Base-by-base conservation (phyloP, 176 grass and related monocot species). In the Musa schizocarpa region DNA sequence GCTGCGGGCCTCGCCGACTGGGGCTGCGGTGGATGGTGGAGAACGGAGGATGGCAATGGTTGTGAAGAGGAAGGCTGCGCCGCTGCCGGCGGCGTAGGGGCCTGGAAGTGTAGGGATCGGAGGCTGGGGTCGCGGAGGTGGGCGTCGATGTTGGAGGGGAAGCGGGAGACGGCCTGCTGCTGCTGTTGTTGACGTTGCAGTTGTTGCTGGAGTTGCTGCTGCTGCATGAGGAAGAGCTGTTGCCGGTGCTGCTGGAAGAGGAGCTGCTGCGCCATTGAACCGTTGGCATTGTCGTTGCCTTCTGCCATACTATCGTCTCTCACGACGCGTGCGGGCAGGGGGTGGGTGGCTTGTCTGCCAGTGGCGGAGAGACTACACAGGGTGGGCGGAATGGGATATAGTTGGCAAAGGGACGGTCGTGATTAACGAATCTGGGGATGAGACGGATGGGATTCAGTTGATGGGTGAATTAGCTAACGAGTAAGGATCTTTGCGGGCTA, bases 81-180 rank as follows among this genome's bases (percentile, higher is more conserved):
- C 14, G 22, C 22, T 8, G 78, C 56, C 9, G 23, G 57, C n/a
- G 34, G 55, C 14, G 22, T 49, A 19, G 78, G 69, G 20, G 25
- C 20, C n/a, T 73, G 78, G 21, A 80, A 64, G 68, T 93, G 90
- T 73, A 89, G 86, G 64, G 89, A 92, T 73, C 95, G 90, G 79
- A 86, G 76, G 12, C 95, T 88, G 12, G 92, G 95, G 52, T 88
- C 86, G 50, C 95, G 95, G 74, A 99, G 95, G 73, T 99, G 95
- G 73, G 90, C 95, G 63, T 99, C 95, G 81, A 99, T 99, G 80
- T 94, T 99, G 88, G 95, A 99, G 56, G 95, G 95, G 69, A 99
- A 99, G 58, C 95, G 90, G 10, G 88, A 87, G 81, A 94, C 94
- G 82, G 95, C 95, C 77, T 91, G 88, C 74, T 63, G 74, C 57